phyloP scores from a whole-genome alignment of 805 yeast genomes.

The Candida golubevii region DNA sequence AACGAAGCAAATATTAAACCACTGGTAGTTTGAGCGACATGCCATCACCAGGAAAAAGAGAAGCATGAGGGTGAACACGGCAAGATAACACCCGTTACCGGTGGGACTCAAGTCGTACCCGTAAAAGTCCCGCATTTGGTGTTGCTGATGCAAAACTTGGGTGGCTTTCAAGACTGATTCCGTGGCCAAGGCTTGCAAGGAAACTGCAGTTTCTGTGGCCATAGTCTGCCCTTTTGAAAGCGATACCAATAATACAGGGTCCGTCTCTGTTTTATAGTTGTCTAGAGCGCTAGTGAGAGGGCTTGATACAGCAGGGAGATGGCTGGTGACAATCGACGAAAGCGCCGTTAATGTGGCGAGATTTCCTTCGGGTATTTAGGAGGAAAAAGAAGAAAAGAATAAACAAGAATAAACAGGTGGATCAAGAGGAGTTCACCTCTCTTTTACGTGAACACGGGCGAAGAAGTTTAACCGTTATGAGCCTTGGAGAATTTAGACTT shows the following conservation, averaged over 20 bases:
- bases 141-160: neutral
- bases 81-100: conserved; percentile 30
- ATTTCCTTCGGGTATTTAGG: neutral
- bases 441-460: no score
- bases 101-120: conserved; percentile 21
- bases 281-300: conserved; percentile 8
- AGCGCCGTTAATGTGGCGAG: conserved; percentile 25
- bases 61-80: conserved; percentile 24
- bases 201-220: conserved; percentile 35
- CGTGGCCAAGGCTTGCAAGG: conserved; percentile 21
- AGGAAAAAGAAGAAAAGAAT: neutral
- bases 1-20: conserved; percentile 38
- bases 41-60: conserved; percentile 25
- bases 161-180: conserved; percentile 20
- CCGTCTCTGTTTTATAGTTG: conserved; percentile 14
- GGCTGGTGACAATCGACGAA: conserved; percentile 21
- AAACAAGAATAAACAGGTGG: no score
- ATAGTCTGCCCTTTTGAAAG: conserved; percentile 15
- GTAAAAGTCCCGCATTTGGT: conserved; percentile 21
- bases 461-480: no score
- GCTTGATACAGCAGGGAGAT: conserved; percentile 18
- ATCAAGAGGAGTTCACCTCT: no score
- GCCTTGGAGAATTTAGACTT: no score
- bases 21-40: conserved; percentile 31
- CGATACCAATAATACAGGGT: no score